Conservation (phyloP, 768 basidiomycete genomes). For the Leucosporidium creatinivorum region DNA sequence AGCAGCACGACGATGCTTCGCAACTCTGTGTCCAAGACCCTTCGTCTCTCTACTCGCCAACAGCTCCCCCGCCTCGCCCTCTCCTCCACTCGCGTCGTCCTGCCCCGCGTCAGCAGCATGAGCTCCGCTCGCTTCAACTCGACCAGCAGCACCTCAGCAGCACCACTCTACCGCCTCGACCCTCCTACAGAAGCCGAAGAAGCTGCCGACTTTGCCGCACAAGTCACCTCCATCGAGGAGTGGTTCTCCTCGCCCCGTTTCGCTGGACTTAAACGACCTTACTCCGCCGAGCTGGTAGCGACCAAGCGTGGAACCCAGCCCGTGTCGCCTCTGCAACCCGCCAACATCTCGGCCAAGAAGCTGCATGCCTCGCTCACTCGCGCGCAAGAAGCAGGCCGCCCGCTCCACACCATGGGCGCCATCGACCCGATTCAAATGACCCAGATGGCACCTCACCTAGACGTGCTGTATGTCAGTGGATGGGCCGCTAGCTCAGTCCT, state of each 20-base stretch:
- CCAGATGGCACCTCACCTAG: slow-evolving; percentile 79
- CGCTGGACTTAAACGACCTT: slow-evolving; percentile 63
- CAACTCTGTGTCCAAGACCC: too few relatives aligned
- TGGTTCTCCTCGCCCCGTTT: slow-evolving; percentile 77
- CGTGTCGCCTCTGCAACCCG: slow-evolving; percentile 60
- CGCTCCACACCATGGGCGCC: slow-evolving; percentile 85
- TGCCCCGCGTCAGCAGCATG: too few relatives aligned
- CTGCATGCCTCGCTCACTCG: slow-evolving; percentile 62
- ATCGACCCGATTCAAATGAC: slow-evolving; percentile 92
- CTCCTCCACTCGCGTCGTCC: too few relatives aligned
- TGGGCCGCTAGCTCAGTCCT: slow-evolving; percentile 78
- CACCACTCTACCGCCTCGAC: slow-evolving; percentile 32
- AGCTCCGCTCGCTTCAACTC: too few relatives aligned
- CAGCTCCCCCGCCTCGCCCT: too few relatives aligned
- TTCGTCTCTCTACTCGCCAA: too few relatives aligned
- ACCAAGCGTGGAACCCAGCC: slow-evolving; percentile 84
- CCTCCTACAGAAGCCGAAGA: slow-evolving; percentile 33
- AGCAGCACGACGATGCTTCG: too few relatives aligned
- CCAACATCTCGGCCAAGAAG: slow-evolving; percentile 75
- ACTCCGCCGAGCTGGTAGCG: slow-evolving; percentile 69
- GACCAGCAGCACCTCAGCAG: background rate
- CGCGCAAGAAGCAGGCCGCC: slow-evolving; percentile 57
- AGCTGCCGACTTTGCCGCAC: slow-evolving; percentile 29
- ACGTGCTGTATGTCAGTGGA: slow-evolving; percentile 84
- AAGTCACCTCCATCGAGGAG: slow-evolving; percentile 51